Conservation (phyloP, 2,329 filamentous ascomycete species). For the Elsinoe fawcettii region DNA sequence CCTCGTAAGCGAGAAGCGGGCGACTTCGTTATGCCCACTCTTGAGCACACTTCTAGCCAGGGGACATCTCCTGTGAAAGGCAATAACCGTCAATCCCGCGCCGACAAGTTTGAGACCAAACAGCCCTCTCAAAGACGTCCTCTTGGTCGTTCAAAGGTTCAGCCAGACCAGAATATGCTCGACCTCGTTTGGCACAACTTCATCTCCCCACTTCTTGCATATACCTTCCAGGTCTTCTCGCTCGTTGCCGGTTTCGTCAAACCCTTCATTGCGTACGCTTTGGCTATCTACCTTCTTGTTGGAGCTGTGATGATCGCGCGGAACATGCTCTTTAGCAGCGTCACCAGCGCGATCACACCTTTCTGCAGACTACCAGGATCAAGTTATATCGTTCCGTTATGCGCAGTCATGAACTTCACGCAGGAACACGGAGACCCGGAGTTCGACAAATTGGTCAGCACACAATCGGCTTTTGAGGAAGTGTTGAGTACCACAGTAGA, state of each 20-base stretch:
- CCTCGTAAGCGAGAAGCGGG: neutral
- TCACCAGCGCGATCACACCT: slow-evolving; percentile 57
- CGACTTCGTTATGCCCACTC: slow-evolving; percentile 10
- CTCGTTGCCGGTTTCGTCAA: slow-evolving; percentile 56
- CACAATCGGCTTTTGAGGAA: slow-evolving; percentile 69
- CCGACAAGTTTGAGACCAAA: neutral
- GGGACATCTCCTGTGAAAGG: slow-evolving; percentile 6
- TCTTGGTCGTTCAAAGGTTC: neutral
- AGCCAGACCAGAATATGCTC: neutral
- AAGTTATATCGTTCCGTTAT: slow-evolving; percentile 55
- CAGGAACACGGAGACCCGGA: slow-evolving; percentile 42
- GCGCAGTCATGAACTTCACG: slow-evolving; percentile 27
- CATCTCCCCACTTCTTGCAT: slow-evolving; percentile 35
- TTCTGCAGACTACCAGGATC: slow-evolving; percentile 62
- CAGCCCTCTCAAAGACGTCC: neutral
- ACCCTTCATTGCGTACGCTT: slow-evolving; percentile 53
- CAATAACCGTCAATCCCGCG: neutral
- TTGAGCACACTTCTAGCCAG: slow-evolving; percentile 13
- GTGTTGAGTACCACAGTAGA: slow-evolving; percentile 61
- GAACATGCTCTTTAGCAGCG: slow-evolving; percentile 54
- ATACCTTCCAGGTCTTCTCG: slow-evolving; percentile 49
- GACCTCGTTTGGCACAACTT: slow-evolving; percentile 29
- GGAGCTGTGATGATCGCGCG: slow-evolving; percentile 52
- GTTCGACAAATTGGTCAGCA: slow-evolving; percentile 66
- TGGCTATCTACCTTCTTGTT: slow-evolving; percentile 55